Conservation (phyloP, 805 yeast genomes). For the Teunomyces cretensis region DNA sequence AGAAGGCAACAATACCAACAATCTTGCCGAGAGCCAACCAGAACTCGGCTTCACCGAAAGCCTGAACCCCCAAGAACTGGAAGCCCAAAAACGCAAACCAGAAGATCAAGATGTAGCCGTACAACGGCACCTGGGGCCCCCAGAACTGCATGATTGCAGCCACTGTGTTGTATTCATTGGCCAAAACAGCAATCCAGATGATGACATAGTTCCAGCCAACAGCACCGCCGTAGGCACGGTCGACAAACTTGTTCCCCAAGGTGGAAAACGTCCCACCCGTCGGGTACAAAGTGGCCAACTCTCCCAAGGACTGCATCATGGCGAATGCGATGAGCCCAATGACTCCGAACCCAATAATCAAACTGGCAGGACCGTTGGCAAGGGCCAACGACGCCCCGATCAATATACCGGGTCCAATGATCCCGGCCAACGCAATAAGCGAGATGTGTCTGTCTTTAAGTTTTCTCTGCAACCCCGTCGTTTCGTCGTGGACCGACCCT, state of each 20-base stretch:
- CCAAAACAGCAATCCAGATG: constrained; percentile 55
- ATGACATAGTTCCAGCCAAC: constrained; percentile 54
- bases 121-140: constrained; percentile 52
- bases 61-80: constrained; percentile 51
- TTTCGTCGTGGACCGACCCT: constrained; percentile 5
- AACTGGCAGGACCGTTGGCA: constrained; percentile 51
- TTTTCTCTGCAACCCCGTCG: constrained; percentile 11
- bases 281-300: constrained; percentile 53
- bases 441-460: constrained; percentile 52
- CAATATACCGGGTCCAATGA: constrained; percentile 60
- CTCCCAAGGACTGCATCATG: constrained; percentile 59
- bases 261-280: constrained; percentile 53
- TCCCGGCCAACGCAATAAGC: constrained; percentile 54
- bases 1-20: constrained; percentile 47
- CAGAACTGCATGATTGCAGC: constrained; percentile 50
- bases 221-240: constrained; percentile 58
- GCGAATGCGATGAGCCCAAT: constrained; percentile 53
- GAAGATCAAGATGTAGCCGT: constrained; percentile 54
- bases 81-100: constrained; percentile 51
- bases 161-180: constrained; percentile 55
- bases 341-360: constrained; percentile 50
- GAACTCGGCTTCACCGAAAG: constrained; percentile 59
- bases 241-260: constrained; percentile 50
- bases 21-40: constrained; percentile 52
- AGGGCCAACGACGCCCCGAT: constrained; percentile 56